Base-by-base conservation (phyloP, 352 stramenopile species). In the Phytophthora ramorum region DNA sequence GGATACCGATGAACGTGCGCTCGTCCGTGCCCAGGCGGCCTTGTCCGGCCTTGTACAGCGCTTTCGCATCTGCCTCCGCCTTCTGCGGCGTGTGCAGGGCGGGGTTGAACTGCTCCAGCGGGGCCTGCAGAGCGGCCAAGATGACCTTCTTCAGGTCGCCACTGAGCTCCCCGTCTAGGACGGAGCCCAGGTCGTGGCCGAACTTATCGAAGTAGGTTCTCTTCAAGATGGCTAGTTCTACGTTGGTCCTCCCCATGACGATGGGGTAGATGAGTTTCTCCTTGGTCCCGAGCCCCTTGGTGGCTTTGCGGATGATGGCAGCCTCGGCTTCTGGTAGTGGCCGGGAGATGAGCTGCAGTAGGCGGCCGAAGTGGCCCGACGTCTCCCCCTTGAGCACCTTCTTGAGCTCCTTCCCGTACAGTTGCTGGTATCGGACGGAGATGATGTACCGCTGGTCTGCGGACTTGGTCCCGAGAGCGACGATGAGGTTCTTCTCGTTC, bases 111-210 rank as follows among this genome's bases (percentile, higher is more conserved):
- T 77, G 55, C 45, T 84, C 63, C 38, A 87, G 70, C 9, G 72
- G 70, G 20, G 71, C 75, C 66, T 92, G 85, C 28, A 94, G 72
- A 51, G 81, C 81, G 17, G 80, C 82, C 52, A 91, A 66, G 54
- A 92, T 76, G n/a, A 85, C 68, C 67, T 90, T 91, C 66, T 85
- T 85, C 48, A 92, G 78, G 69, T 94, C 85, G 19, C 85, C 85
- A 30, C 80, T 68, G 9, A 94, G 68, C 32, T 94, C 85, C 41
- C 66, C 66, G 58, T 89, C 72, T 49, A 92, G 62, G 30, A 74
- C 69, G 35, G 85, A 79, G 26, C 75, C 76, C 46, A 94, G 60
- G 44, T 94, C 85, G 37, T 88, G 69, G 49, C 65, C 63, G 71
- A 80, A 77, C 44, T 88, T 48, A 28, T 90, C 78, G 50, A 81